Evolutionary conservation across 2,329 filamentous ascomycete species (phyloP), one percentile per base, ranked within the genome.

Genomic region (Alternaria consortialis): DNA sequence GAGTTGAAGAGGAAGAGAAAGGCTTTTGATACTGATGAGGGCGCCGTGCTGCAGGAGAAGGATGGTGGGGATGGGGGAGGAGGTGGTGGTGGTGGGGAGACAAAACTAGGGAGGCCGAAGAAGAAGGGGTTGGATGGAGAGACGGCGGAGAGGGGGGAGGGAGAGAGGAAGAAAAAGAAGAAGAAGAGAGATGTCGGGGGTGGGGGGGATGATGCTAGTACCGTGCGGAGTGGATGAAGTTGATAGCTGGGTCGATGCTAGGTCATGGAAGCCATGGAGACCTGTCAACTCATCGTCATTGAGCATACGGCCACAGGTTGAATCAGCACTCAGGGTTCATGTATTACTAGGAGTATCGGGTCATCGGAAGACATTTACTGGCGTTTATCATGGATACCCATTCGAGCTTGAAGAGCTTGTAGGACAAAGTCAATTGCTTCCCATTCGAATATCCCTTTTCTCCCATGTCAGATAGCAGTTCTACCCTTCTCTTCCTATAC

Each of bases 1-100:
- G 89, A 93, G 75, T 88, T 98, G 64, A 95, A 95, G 77, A 88
- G 91, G 73, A 91, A 92, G 53, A 85, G 93, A 64, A 93, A 94
- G 82, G 87, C 88, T 53, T 87, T 94, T 67, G 86, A 90, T 72
- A 87, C 81, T 53, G 89, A 90, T 68, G 88, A 90, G 74, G 89
- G 87, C 44, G 85, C 85, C 61, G 84, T 89, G 51, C 83, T 85
- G 74, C 69, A 64, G 61, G 73, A 73, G 50, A 75, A 72, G 46
- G 73, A 71, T 25, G 43, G 53, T n/a, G 64, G 34, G 6, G 15
- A 2, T 3, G 7, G n/a, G 25, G 12, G 36, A 31, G 61, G 47
- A 47, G 47, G 40, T 9, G 63, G 56, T 29, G 58, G 39, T 7
- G 61, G 39, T 13, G 64, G 20, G 25, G 62, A 57, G 12, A 37